Evolutionary conservation across 140 eudicot genomes (phyloP), one percentile per base, ranked within the genome.

Genomic region (Bidens hawaiensis): DNA sequence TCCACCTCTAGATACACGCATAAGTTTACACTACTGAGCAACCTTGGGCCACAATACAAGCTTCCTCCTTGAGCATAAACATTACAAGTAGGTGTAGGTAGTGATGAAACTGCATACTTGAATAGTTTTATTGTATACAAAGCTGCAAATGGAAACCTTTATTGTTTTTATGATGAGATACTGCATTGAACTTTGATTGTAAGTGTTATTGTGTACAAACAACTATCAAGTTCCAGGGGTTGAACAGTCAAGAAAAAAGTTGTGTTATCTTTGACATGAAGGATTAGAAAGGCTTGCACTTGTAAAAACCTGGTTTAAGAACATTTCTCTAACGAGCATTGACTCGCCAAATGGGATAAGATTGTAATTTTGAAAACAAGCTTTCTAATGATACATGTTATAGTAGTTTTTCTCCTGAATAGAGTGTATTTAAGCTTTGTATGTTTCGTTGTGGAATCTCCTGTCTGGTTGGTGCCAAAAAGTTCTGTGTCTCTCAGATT

Each of bases 201-300:
- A 16, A 48, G 59, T 43, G 13, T 55, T 67, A 9, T 50, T 65
- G 71, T 51, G 56, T n/a, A 12, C 56, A 68, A 26, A 23, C 64
- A 53, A 33, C 18, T 36, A 40, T 40, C 14, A 68, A 26, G 17
- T 42, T 66, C 28, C 24, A 55, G 15, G 33, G 12, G 47, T 30
- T n/a, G 31, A 55, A 16, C 19, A 16, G 47, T 30, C 27, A 46
- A 45, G 51, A 24, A 69, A 28, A 58, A 69, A 38, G 41, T 23
- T 52, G 8, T 24, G 40, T 38, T 23, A 41, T 64, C 12, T 51
- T 22, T 24, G 18, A 18, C 13, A 24, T 25, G 21, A 31, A 40
- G 15, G 50, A 33, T 33, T 49, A 50, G 33, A 27, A 16, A 45
- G 11, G 13, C 30, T 18, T 46, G 69, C 48, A 11, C 48, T 38